These are phyloP conservation scores for Alternaria longipes DNA, from an alignment of 2,329 filamentous ascomycete species.

Conservation along the genomic window DNA sequence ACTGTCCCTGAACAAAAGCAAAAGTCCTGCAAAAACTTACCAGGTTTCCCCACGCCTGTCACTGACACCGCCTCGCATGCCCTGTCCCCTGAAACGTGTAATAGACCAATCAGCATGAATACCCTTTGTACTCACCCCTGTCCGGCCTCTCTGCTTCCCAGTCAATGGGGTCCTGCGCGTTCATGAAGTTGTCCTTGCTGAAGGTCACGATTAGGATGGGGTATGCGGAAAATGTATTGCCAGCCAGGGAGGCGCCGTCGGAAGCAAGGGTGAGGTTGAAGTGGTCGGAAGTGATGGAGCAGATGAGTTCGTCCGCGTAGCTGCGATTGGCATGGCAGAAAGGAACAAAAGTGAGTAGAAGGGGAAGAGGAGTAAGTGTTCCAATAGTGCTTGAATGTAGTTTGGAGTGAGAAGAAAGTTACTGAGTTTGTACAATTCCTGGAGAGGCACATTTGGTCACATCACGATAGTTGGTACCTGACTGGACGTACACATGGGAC, in stretches of 20 bases:
- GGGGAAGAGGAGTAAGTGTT: neutral
- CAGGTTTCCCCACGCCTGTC: too few relatives aligned
- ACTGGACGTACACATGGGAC: neutral
- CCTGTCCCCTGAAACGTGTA: too few relatives aligned
- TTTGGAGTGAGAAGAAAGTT: neutral
- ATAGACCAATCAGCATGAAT: too few relatives aligned
- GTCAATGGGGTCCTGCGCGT: too few relatives aligned
- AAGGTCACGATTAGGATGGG: neutral
- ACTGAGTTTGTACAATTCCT: neutral
- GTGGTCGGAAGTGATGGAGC: neutral
- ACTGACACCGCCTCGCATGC: too few relatives aligned
- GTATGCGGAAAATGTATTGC: too few relatives aligned
- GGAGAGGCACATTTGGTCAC: neutral
- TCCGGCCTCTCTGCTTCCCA: too few relatives aligned
- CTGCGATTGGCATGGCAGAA: neutral
- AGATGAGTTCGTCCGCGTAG: neutral
- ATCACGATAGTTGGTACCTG: neutral
- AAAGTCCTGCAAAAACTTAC: too few relatives aligned
- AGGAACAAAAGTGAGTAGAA: neutral
- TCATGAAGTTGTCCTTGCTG: neutral
- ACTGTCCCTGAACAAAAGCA: too few relatives aligned
- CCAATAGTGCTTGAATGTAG: neutral
- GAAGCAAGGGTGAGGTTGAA: neutral
- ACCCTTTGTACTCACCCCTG: too few relatives aligned
- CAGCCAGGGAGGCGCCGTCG: too few relatives aligned